Evolutionary conservation across 495 filamentous ascomycete species (phyloP), one percentile per base, ranked within the genome.

Genomic region (Podospora pseudoanserina): DNA sequence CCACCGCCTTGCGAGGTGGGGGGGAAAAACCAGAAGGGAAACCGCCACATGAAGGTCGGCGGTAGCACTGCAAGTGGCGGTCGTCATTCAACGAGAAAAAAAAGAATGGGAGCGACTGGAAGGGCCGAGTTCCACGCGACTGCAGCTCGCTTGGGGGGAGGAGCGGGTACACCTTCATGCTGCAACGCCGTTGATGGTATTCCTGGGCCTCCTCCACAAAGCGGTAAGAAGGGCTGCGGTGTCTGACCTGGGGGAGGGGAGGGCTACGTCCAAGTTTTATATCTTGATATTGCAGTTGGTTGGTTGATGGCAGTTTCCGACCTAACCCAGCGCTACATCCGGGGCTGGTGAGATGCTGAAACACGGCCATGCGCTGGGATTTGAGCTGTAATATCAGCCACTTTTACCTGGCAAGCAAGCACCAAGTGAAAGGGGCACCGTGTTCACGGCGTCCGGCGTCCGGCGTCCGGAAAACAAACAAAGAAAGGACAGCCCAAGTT

Each of bases 401-500:
- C 54, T 18, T 57, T 57, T 57, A 11, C 23, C 23, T 23, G 23
- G 5, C 18, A 57, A 13, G 54, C 18, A 49, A 49, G 39, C 30
- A 32, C 7, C 4, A 7, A 49, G 9, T 49, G 39, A 13, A 11
- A 49, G 39, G 7, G 39, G 39, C 39, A 49, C 39, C 39, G 39
- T 49, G 39, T 49, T 49, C 39, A 49, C 15, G 23, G 23, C 23
- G 34, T 49, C 39, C 34, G 34, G 13, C 39, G 39, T 32, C 9
- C 55, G 23, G n/a, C 18, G 18, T 59, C 32, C 20, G 59, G 9
- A 11, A 23, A 23, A 23, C 23, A 23, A 49, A 49, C 39, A 11
- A 11, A 58, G 30, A 53, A 63, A 39, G 69, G 60, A 68, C 59
- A 53, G 58, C 64, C 60, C 63, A 64, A 68, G 60, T 66, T 61